Evolutionary conservation across 1,284 basidiomycete species (phyloP).

Genomic region (Neonothopanus nambi): DNA sequence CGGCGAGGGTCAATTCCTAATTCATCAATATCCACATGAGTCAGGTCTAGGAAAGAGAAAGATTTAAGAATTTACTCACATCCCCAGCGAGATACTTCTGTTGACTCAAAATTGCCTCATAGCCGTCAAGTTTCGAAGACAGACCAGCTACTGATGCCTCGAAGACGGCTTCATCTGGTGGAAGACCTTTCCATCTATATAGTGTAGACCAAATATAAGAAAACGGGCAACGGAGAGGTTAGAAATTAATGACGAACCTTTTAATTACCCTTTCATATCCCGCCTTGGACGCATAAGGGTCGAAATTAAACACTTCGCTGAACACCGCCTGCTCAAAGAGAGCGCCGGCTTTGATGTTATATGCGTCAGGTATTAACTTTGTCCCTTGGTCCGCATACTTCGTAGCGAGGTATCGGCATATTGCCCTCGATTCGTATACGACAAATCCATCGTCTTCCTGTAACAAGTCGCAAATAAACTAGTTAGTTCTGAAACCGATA

Average conservation of each 20-base stretch:
- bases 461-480: background rate
- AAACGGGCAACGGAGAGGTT: background rate
- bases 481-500: background rate
- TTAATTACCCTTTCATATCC: conserved; percentile 42
- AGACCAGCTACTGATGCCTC: conserved; percentile 27
- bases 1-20: conserved; percentile 16
- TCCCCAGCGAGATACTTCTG: conserved; percentile 41
- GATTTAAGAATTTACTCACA: conserved; percentile 18
- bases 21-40: background rate
- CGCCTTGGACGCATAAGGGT: conserved; percentile 35
- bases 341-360: conserved; percentile 30
- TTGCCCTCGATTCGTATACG: conserved; percentile 39
- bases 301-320: conserved; percentile 46
- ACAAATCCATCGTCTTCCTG: conserved; percentile 44
- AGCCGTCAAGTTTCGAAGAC: conserved; percentile 34
- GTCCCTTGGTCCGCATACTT: conserved; percentile 35
- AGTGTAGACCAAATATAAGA: conserved; percentile 3
- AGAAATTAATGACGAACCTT: conserved; percentile 10
- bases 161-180: conserved; percentile 26
- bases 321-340: conserved; percentile 48
- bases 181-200: conserved; percentile 13
- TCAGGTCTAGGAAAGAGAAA: background rate
- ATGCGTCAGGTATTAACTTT: conserved; percentile 22
- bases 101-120: conserved; percentile 40
- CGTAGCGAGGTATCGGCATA: conserved; percentile 29